These are phyloP conservation scores for Mycena polygramma DNA, from an alignment of 768 basidiomycete genomes.

Conservation along the genomic window DNA sequence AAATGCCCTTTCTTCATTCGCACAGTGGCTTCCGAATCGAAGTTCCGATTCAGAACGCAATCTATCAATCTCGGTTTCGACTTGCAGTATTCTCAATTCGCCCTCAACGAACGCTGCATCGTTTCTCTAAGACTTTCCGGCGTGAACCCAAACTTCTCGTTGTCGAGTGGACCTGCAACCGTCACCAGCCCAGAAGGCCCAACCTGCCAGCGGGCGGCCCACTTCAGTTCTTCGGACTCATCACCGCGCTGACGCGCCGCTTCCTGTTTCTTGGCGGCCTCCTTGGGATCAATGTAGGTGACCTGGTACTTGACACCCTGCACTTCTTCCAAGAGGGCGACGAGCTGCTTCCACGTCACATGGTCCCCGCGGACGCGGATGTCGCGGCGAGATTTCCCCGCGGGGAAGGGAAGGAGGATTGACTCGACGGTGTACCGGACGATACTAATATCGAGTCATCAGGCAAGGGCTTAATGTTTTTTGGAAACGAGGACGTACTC, in stretches of 20 bases:
- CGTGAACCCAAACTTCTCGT: constrained; percentile 20
- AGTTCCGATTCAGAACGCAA: no score
- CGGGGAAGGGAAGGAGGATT: constrained; percentile 17
- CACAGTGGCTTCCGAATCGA: no score
- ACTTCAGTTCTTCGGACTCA: constrained; percentile 11
- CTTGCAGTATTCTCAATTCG: background rate
- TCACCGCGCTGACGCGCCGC: constrained; percentile 23
- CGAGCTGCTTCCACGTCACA: constrained; percentile 16
- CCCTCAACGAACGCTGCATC: constrained; percentile 6
- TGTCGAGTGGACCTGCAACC: constrained; percentile 13
- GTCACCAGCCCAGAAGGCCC: constrained; percentile 11
- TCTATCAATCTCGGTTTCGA: no score
- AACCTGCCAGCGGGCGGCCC: constrained; percentile 12
- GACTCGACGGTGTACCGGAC: constrained; percentile 23
- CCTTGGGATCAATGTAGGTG: constrained; percentile 18
- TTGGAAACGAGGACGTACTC: constrained; percentile 13
- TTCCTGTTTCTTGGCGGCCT: constrained; percentile 22
- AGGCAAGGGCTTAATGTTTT: background rate
- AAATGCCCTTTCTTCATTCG: no score
- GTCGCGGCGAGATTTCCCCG: constrained; percentile 9
- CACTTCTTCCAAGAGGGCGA: constrained; percentile 18
- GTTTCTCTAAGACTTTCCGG: constrained; percentile 18
- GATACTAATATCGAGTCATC: background rate
- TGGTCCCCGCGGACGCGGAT: constrained; percentile 24
- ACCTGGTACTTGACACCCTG: constrained; percentile 23